These are phyloP conservation scores for Fusarium paranaense DNA, from an alignment of 2,329 filamentous ascomycete species.

Conservation along the genomic window DNA sequence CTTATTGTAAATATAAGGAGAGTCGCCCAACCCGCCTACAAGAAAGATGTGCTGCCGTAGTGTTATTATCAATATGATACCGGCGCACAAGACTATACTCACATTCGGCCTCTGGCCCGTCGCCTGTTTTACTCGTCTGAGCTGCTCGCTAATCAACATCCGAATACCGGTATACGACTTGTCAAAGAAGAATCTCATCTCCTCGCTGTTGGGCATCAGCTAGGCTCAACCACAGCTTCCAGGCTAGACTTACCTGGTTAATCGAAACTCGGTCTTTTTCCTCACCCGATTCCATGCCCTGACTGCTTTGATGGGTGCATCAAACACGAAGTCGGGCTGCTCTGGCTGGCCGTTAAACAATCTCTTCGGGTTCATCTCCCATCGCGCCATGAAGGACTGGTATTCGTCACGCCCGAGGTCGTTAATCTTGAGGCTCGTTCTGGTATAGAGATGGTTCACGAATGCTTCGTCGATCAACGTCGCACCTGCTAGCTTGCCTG, in stretches of 20 bases:
- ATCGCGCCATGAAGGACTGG: neutral
- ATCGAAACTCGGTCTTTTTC: neutral
- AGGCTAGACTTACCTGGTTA: neutral
- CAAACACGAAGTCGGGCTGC: neutral
- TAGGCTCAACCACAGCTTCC: neutral
- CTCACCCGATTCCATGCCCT: neutral
- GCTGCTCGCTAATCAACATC: neutral
- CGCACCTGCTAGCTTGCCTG: neutral
- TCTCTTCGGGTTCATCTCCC: neutral
- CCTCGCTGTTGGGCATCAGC: neutral
- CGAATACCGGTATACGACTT: neutral
- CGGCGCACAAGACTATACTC: neutral
- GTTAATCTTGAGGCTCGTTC: neutral
- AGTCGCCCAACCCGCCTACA: neutral
- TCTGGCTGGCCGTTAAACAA: neutral
- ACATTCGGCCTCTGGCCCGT: neutral
- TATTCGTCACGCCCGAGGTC: neutral
- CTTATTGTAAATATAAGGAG: neutral
- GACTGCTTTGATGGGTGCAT: neutral
- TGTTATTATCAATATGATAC: neutral
- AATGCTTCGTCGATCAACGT: neutral
- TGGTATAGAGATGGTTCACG: neutral
- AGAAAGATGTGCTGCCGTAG: neutral
- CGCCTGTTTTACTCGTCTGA: neutral
- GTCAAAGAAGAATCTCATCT: neutral